Conservation (phyloP, 192 early-diverging fungal genomes). For the Bifiguratus adelaidae region DNA sequence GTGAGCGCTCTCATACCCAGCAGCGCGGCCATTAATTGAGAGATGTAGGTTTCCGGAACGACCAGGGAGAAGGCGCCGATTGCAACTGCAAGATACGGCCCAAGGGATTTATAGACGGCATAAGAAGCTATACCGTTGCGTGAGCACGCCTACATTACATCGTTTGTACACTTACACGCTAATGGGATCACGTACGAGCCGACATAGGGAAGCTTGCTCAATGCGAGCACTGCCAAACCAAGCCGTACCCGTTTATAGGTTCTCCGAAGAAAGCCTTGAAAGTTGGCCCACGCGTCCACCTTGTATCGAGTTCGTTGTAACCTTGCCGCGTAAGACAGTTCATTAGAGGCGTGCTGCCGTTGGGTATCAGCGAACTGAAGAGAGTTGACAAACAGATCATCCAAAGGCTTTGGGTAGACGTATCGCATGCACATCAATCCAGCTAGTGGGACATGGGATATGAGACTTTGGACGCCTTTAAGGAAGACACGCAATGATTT, state of each 20-base stretch:
- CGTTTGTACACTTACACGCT: conserved; percentile 21
- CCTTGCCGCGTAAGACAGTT: conserved; percentile 24
- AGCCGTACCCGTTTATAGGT: conserved; percentile 29
- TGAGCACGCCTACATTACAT: too few relatives aligned
- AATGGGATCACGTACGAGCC: conserved; percentile 37
- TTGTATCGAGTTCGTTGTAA: conserved; percentile 15
- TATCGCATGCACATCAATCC: conserved; percentile 43
- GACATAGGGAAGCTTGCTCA: conserved; percentile 39
- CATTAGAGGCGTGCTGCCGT: conserved; percentile 4
- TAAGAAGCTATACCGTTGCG: conserved; percentile 17
- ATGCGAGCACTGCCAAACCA: conserved; percentile 24
- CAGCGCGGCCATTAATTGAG: conserved; percentile 29
- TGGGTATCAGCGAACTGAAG: conserved; percentile 25
- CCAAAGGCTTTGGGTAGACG: conserved; percentile 44
- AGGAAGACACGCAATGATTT: conserved; percentile 14
- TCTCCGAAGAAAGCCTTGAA: conserved; percentile 30
- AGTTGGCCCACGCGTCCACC: conserved; percentile 33
- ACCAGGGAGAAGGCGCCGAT: conserved; percentile 31
- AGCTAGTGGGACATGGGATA: conserved; percentile 30
- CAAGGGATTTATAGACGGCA: conserved; percentile 29
- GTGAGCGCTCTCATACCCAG: conserved; percentile 38
- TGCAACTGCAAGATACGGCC: conserved; percentile 13
- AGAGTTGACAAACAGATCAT: conserved; percentile 45
- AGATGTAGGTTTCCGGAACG: conserved; percentile 22
- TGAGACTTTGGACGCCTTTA: conserved; percentile 20